These are phyloP conservation scores for Caryopteris hybrid DNA, from an alignment of 305 asterid species.

Conservation along the genomic window DNA sequence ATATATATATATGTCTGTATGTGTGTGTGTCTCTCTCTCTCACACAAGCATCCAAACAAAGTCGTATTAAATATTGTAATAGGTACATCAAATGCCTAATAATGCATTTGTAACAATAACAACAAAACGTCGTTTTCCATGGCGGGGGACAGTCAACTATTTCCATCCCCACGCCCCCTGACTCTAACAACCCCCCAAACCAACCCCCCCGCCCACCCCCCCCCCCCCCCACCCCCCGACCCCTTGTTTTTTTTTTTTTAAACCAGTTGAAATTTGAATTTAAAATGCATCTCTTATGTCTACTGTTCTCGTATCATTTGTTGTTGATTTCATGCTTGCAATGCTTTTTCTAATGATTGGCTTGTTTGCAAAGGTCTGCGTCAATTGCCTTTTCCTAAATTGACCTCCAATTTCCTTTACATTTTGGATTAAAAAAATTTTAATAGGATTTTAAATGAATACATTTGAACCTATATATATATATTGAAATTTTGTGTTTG, in stretches of 20 bases:
- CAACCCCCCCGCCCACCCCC: neutral
- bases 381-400: slow-evolving; percentile 10
- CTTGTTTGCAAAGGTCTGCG: slow-evolving; percentile 11
- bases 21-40: too few relatives aligned
- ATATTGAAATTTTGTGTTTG: too few relatives aligned
- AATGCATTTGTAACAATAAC: slow-evolving; percentile 25
- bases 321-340: slow-evolving; percentile 11
- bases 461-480: too few relatives aligned
- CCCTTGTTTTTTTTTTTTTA: neutral
- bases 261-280: too few relatives aligned
- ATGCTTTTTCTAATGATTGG: slow-evolving; percentile 27
- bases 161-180: slow-evolving; percentile 5
- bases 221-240: neutral
- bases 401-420: neutral
- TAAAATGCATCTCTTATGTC: neutral
- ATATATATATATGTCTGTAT: too few relatives aligned
- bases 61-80: neutral
- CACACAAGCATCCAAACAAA: neutral
- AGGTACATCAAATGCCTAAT: slow-evolving; percentile 16
- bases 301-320: neutral
- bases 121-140: slow-evolving; percentile 33
- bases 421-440: too few relatives aligned
- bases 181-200: too few relatives aligned
- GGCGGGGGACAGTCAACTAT: slow-evolving; percentile 29
- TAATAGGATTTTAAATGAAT: too few relatives aligned